These are phyloP conservation scores for Pseudopithomyces chartarum DNA, from an alignment of 2,329 filamentous ascomycete species.

Conservation along the genomic window DNA sequence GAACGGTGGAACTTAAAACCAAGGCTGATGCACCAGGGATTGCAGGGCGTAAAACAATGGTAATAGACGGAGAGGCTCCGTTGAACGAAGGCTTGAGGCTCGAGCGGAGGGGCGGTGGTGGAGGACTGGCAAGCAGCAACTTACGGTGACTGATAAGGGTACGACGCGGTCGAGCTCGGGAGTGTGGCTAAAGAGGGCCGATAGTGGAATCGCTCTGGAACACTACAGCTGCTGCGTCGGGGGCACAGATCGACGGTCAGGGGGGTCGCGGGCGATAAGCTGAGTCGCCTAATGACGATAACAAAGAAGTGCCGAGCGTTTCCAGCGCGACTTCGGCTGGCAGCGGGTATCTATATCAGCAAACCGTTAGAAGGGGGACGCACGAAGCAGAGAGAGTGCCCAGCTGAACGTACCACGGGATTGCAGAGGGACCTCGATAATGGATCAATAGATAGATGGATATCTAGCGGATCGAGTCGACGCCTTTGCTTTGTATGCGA, in stretches of 20 bases:
- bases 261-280: conserved; percentile 33
- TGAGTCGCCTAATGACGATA: conserved; percentile 16
- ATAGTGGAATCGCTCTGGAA: conserved; percentile 10
- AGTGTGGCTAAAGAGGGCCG: conserved; percentile 18
- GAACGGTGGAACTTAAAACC: conserved; percentile 25
- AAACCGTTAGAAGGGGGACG: conserved; percentile 20
- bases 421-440: no score
- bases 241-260: conserved; percentile 11
- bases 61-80: conserved; percentile 8
- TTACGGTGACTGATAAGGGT: conserved; percentile 29
- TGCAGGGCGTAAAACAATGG: not conserved
- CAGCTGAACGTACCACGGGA: conserved; percentile 5
- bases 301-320: conserved; percentile 37
- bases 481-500: no score
- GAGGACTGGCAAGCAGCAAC: conserved; percentile 20
- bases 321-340: conserved; percentile 35
- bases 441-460: no score
- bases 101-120: conserved; percentile 13
- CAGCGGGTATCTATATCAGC: conserved; percentile 26
- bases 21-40: conserved; percentile 6
- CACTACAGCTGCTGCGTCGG: conserved; percentile 12
- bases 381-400: not conserved
- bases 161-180: conserved; percentile 33
- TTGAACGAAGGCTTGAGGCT: conserved; percentile 8
- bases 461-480: not conserved